These are phyloP conservation scores for Colletotrichum eremochloae DNA, from an alignment of 2,329 filamentous ascomycete species.

Conservation along the genomic window DNA sequence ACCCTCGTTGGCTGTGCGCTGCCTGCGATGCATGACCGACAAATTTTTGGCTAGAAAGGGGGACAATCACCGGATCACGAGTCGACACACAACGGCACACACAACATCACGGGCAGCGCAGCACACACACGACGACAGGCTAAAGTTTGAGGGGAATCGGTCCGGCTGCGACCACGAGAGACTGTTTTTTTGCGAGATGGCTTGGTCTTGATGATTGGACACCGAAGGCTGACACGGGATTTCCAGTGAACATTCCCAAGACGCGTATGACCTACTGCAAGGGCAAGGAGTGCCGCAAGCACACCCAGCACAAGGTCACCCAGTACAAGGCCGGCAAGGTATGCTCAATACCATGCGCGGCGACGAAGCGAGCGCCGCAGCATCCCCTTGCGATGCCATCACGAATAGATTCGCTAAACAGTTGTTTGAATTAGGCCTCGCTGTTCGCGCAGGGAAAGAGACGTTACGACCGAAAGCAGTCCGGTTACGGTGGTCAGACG, in stretches of 20 bases:
- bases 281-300: constrained; percentile 92
- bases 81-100: neutral
- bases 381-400: neutral
- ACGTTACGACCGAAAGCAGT: constrained; percentile 99
- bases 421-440: constrained; percentile 73
- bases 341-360: constrained; percentile 40
- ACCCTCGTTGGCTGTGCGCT: constrained; percentile 10
- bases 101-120: neutral
- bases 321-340: constrained; percentile 98
- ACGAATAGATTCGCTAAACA: constrained; percentile 13
- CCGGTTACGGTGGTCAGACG: constrained; percentile 99
- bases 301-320: constrained; percentile 92
- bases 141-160: constrained; percentile 2
- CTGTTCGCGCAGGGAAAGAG: constrained; percentile 99
- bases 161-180: constrained; percentile 30
- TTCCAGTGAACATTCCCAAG: constrained; percentile 97
- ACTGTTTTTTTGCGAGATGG: constrained; percentile 11
- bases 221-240: constrained; percentile 49
- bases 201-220: constrained; percentile 9
- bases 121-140: neutral
- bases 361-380: constrained; percentile 28
- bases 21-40: constrained; percentile 30
- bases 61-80: neutral
- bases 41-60: constrained; percentile 26
- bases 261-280: constrained; percentile 98